Percentiles rank a stretch among this genome's conserved stretches.
These are phyloP conservation scores for Wickerhamomyces hampshirensis DNA, from an alignment of 805 yeast species.

Conservation along the genomic window DNA sequence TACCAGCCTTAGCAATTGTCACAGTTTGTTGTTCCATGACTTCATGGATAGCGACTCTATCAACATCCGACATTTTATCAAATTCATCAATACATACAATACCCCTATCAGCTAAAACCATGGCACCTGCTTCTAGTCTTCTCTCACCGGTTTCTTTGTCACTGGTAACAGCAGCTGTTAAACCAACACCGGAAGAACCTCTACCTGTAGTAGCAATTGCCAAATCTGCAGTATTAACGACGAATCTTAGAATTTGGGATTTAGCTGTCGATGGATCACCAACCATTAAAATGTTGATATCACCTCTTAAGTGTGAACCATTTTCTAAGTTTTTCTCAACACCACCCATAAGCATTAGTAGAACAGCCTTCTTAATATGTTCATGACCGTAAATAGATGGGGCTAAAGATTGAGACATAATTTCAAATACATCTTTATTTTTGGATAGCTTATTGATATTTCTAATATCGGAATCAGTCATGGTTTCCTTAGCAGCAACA, in stretches of 20 bases:
- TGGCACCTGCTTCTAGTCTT: conserved; percentile 96
- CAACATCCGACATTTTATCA: conserved; percentile 95
- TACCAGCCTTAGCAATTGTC: conserved; percentile 96
- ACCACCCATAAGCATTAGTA: conserved; percentile 90
- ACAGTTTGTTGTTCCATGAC: conserved; percentile 99
- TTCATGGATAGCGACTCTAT: conserved; percentile 97
- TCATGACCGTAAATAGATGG: conserved; percentile 96
- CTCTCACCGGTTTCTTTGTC: conserved; percentile 98
- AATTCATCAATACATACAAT: conserved; percentile 98
- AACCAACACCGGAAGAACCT: conserved; percentile 99
- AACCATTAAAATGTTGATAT: conserved; percentile 91
- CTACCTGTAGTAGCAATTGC: conserved; percentile 99
- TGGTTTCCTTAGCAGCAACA: conserved; percentile 61
- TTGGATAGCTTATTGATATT: conserved; percentile 78
- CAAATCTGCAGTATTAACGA: conserved; percentile 87
- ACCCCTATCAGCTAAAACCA: conserved; percentile 97
- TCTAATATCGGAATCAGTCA: conserved; percentile 80
- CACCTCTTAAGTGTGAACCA: conserved; percentile 97
- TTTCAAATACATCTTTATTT: conserved; percentile 66
- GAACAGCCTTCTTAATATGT: conserved; percentile 83
- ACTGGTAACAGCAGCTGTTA: conserved; percentile 96
- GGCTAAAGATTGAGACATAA: conserved; percentile 81
- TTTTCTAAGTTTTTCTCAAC: conserved; percentile 88
- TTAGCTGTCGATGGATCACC: conserved; percentile 99
- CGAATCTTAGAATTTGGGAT: conserved; percentile 92